Evolutionary conservation across 2,329 filamentous ascomycete species (phyloP), one percentile per base, ranked within the genome.

Genomic region (Apiospora phragmitis): DNA sequence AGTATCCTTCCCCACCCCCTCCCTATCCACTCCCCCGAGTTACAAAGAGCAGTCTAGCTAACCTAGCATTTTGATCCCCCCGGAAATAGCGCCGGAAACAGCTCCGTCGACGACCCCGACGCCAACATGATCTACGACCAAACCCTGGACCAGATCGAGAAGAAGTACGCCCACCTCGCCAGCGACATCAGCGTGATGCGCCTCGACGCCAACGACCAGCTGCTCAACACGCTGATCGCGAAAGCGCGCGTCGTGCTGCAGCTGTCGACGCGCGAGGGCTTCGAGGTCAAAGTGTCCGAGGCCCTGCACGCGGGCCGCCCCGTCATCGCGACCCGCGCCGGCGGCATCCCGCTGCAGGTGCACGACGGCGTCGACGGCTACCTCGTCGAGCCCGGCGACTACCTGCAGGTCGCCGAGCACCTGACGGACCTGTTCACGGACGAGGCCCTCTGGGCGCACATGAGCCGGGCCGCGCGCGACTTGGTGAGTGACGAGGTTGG

Each of bases 231-330:
- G 0, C 83, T 96, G 55, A 87, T 96, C 72, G 90, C 91, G 47
- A 91, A 92, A 67, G 90, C 92, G 0, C 89, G 91, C 70, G 89
- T 94, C 9, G 91, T 91, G 0, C 86, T 96, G 9, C 93, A 96
- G 80, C 88, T 96, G 7, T 95, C 92, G 3, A 94, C 91, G 0
- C 89, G 92, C 45, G 93, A 96, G 78, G 93, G 93, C 0, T 96
- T 96, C 75, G 93, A 96, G 80, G 91, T 96, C 75, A 96, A 96
- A 81, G 93, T 96, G 6, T 94, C 92, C 0, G 94, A 96, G 81
- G 93, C 92, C 1, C 85, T 95, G 29, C 93, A 95, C 77, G 93
- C 94, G 62, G 93, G 93, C 18, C 89, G 92, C 2, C 93, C 93
- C 1, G 88, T 94, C 76, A 94, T 96, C 73, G 92, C 91, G 3